phyloP scores from a whole-genome alignment of 2,329 filamentous ascomycete genomes.

The Hirsutella rhossiliensis region DNA sequence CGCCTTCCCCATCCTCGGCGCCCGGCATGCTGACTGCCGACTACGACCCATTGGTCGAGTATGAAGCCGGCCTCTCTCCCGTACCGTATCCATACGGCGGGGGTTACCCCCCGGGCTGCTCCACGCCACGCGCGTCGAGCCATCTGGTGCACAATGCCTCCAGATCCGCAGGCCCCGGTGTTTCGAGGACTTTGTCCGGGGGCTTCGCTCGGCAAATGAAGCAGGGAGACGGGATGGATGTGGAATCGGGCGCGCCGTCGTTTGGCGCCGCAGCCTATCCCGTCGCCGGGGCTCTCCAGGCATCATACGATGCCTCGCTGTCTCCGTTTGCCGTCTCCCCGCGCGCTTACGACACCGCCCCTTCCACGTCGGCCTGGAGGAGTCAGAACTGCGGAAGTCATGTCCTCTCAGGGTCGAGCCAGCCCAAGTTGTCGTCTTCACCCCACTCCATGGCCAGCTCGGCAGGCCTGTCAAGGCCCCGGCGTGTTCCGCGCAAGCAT shows the following conservation, averaged over 20 bases:
- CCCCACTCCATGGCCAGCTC: background rate
- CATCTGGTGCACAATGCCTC: background rate
- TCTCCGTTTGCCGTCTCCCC: background rate
- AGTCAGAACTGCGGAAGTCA: background rate
- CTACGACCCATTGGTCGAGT: background rate
- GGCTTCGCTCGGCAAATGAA: background rate
- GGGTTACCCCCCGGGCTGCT: background rate
- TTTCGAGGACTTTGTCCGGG: background rate
- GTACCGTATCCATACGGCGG: background rate
- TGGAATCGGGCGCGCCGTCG: background rate
- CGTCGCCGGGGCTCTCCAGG: background rate
- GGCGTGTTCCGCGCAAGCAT: constrained; percentile 31
- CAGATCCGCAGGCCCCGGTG: background rate
- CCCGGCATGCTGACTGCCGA: background rate
- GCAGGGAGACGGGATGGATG: background rate
- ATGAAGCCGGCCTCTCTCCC: background rate
- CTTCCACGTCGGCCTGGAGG: background rate
- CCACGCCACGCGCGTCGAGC: background rate
- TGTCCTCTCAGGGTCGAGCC: background rate
- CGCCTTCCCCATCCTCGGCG: background rate
- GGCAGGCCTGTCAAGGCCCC: background rate
- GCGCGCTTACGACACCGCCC: background rate
- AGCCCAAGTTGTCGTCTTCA: background rate
- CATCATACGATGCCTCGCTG: background rate
- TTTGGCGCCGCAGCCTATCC: background rate